These are phyloP conservation scores for Schwanniomyces polymorphus DNA, from an alignment of 805 yeast species.

Conservation along the genomic window DNA sequence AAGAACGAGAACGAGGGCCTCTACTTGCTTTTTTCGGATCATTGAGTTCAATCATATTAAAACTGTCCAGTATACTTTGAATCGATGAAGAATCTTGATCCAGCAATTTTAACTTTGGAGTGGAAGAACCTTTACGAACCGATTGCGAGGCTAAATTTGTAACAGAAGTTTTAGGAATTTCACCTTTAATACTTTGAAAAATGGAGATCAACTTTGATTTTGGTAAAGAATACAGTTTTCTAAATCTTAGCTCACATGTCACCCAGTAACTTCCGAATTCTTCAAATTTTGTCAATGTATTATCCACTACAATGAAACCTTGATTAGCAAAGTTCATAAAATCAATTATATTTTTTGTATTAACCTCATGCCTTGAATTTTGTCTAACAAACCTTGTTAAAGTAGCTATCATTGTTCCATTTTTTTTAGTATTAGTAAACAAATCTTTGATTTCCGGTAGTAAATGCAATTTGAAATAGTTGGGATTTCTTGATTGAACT, in stretches of 20 bases:
- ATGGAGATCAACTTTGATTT: slow-evolving; percentile 16
- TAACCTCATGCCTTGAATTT: slow-evolving; percentile 32
- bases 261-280: slow-evolving; percentile 45
- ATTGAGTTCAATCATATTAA: slow-evolving; percentile 15
- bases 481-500: slow-evolving; percentile 23
- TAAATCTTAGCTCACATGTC: slow-evolving; percentile 39
- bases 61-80: slow-evolving; percentile 6
- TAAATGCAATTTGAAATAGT: slow-evolving; percentile 26
- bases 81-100: background rate
- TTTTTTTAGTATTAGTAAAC: slow-evolving; percentile 47
- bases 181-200: slow-evolving; percentile 5
- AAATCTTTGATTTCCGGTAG: slow-evolving; percentile 32
- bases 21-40: slow-evolving; percentile 10
- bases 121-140: background rate
- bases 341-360: slow-evolving; percentile 37
- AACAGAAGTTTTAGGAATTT: background rate
- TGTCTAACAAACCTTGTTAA: slow-evolving; percentile 47
- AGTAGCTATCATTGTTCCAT: slow-evolving; percentile 48
- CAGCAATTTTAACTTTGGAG: background rate
- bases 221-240: slow-evolving; percentile 35
- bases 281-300: slow-evolving; percentile 28
- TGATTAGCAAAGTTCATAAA: slow-evolving; percentile 43
- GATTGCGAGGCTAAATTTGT: background rate
- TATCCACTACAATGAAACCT: slow-evolving; percentile 29
- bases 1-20: slow-evolving; percentile 19